These are phyloP conservation scores for Penicillium fimorum DNA, from an alignment of 495 filamentous ascomycete species.

Conservation along the genomic window DNA sequence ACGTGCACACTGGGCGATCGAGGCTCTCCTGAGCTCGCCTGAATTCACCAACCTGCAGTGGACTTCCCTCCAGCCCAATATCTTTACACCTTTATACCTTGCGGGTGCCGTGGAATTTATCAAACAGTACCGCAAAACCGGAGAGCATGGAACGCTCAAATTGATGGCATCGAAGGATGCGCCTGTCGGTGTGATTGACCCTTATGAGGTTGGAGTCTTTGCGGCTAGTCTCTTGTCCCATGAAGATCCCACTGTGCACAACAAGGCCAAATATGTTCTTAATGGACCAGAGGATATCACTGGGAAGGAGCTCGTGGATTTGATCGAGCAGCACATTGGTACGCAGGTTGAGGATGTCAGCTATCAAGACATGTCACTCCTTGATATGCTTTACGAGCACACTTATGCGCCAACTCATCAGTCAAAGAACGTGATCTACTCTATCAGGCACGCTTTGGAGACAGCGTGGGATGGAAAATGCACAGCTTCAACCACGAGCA, in stretches of 20 bases:
- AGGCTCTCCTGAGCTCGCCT: slow-evolving; percentile 36
- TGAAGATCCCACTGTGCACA: slow-evolving; percentile 33
- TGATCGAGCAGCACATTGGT: slow-evolving; percentile 44
- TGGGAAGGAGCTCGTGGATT: slow-evolving; percentile 36
- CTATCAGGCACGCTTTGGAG: slow-evolving; percentile 25
- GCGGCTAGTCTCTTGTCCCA: slow-evolving; percentile 40
- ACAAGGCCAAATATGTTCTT: slow-evolving; percentile 41
- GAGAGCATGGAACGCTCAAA: slow-evolving; percentile 32
- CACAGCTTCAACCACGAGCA: slow-evolving; percentile 36
- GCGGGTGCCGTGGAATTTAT: slow-evolving; percentile 27
- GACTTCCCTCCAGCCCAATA: slow-evolving; percentile 48
- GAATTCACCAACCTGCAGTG: slow-evolving; percentile 42
- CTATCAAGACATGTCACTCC: slow-evolving; percentile 37
- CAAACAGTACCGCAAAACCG: slow-evolving; percentile 39
- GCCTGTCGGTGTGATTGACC: slow-evolving; percentile 39
- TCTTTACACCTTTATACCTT: slow-evolving; percentile 31
- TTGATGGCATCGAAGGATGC: slow-evolving; percentile 32
- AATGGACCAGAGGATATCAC: slow-evolving; percentile 46
- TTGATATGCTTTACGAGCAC: slow-evolving; percentile 26
- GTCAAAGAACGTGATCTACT: slow-evolving; percentile 25
- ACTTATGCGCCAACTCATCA: slow-evolving; percentile 15
- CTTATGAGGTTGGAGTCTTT: slow-evolving; percentile 39
- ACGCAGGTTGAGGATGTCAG: slow-evolving; percentile 32
- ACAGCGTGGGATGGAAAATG: slow-evolving; percentile 32
- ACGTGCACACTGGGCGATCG: slow-evolving; percentile 48